Evolutionary conservation across 768 basidiomycete genomes (phyloP), one percentile per base, ranked within the genome.

Genomic region (Pleurotus sapidus): DNA sequence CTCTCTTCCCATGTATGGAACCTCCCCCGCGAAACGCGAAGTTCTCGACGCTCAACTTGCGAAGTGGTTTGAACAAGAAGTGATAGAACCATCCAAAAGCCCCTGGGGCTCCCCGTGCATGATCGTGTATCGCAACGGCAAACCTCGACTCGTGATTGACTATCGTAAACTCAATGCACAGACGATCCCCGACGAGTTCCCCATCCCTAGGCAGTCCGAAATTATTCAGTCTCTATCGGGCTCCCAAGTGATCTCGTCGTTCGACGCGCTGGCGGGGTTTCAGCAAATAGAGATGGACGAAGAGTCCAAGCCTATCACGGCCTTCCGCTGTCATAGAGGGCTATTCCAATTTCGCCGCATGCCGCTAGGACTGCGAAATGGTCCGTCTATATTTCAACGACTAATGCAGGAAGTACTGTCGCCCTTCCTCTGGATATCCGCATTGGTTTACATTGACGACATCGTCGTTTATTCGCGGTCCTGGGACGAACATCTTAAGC

Each of bases 241-340:
- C 0, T 57, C 66, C 4, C 68, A 74, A 53, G 64, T 60, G 4
- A 59, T 79, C 1, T 66, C 73, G 0, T 64, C 72, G 0, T 59
- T 78, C 5, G 74, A 77, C 60, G 71, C 73, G 0, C 55, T 74
- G 0, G 66, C 77, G 0, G 74, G 77, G 7, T 80, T 78, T 55
- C 76, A 72, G 0, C 79, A 80, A 56, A 56, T 76, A 0, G 61
- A 66, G 40, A 65, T 76, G 47, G 57, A 55, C 0, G 58, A 65
- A 0, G 60, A 69, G 9, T 69, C 67, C n/a, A 57, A 61, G 11
- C 66, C 72, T 24, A 72, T 73, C 40, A 69, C 71, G 0, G 75
- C 74, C 0, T 79, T 80, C 50, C 56, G 71, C 3, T 70, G 70
- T 0, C 78, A 77, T 57, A 49, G 60, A 5, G 15, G 42, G 15